Evolutionary conservation across 306 rosid genomes (phyloP).

Genomic region (Fagus crenata): DNA sequence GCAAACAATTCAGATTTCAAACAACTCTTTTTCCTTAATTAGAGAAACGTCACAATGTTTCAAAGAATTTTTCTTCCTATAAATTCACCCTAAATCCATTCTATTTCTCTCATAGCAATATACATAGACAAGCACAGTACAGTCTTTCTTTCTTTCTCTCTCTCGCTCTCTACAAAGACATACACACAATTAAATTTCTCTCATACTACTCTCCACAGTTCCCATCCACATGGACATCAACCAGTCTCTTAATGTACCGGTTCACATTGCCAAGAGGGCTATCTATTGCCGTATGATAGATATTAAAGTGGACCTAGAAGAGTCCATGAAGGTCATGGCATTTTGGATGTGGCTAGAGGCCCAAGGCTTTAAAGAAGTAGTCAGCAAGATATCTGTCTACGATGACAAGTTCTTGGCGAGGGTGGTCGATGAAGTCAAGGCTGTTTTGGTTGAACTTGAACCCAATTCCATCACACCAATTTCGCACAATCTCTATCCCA

Average conservation of each 20-base stretch:
- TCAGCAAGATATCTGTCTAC: conserved; percentile 2
- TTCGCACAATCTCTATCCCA: neutral
- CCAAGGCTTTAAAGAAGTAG: neutral
- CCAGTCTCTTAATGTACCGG: neutral
- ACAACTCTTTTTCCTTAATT: neutral
- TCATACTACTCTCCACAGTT: neutral
- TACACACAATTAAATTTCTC: neutral
- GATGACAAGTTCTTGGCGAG: neutral
- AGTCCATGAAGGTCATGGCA: conserved; percentile 5
- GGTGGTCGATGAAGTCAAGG: neutral
- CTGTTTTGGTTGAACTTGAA: neutral
- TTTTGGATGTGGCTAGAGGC: conserved; percentile 13
- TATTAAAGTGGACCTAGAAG: neutral
- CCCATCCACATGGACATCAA: neutral
- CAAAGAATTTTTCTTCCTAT: neutral
- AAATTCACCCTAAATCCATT: neutral
- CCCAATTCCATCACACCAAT: neutral
- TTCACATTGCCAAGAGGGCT: neutral
- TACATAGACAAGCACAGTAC: neutral
- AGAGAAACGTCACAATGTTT: neutral
- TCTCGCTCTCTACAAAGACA: too few relatives aligned
- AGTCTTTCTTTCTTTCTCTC: neutral
- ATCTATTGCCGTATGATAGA: neutral
- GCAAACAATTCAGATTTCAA: neutral
- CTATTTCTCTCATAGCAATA: neutral